These are phyloP conservation scores for Iris pallida DNA, from an alignment of 116 monocot genomes.

Conservation along the genomic window DNA sequence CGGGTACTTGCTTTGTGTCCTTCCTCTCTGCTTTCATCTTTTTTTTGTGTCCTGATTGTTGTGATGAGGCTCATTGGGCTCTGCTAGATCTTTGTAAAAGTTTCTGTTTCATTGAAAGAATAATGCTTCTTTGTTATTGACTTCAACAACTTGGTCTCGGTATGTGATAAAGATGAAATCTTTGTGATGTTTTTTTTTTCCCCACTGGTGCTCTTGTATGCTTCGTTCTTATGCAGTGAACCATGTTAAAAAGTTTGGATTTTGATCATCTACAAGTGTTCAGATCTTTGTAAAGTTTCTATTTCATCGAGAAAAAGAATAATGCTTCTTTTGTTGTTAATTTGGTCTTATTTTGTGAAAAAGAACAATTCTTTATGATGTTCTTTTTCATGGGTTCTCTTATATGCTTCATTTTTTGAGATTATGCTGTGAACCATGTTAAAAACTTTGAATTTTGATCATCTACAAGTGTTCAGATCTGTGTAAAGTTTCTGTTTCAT, in stretches of 20 bases:
- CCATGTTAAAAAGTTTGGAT: neutral
- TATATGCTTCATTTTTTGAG: neutral
- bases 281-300: conserved; percentile 3
- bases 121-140: no score
- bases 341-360: neutral
- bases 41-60: no score
- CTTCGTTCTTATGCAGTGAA: neutral
- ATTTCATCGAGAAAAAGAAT: neutral
- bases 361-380: conserved; percentile 2
- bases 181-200: neutral
- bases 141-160: no score
- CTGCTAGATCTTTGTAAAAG: no score
- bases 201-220: neutral
- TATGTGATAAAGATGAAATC: no score
- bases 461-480: neutral
- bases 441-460: conserved; percentile 2
- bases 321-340: conserved; percentile 8
- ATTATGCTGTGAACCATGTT: neutral
- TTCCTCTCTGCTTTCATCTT: no score
- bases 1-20: no score
- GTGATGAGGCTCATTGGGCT: no score
- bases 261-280: no score
- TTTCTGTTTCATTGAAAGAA: no score
- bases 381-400: neutral
- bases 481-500: no score